These are phyloP conservation scores for Firmiana major DNA, from an alignment of 345 rosid species.

Conservation along the genomic window DNA sequence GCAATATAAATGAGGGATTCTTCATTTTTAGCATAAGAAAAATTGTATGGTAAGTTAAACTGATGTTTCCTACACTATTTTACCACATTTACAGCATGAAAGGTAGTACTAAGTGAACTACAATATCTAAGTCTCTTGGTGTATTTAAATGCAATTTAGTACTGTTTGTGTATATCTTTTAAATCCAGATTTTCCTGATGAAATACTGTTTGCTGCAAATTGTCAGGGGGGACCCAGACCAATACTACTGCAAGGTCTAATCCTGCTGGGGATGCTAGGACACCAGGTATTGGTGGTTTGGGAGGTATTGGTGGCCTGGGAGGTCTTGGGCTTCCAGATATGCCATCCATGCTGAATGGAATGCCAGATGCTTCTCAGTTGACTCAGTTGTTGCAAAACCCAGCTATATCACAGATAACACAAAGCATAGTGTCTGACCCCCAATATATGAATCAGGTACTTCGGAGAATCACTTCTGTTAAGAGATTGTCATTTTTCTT, in stretches of 20 bases:
- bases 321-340: conserved; percentile 62
- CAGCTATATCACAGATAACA: conserved; percentile 77
- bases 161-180: neutral
- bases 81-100: neutral
- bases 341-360: conserved; percentile 44
- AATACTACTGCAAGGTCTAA: conserved; percentile 45
- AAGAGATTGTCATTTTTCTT: conserved; percentile 3
- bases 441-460: conserved; percentile 79
- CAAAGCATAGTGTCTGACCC: conserved; percentile 72
- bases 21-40: neutral
- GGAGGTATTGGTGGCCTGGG: conserved; percentile 68
- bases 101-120: neutral
- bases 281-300: conserved; percentile 52
- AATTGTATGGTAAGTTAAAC: neutral
- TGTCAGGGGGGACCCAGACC: conserved; percentile 46
- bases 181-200: neutral
- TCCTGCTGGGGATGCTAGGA: conserved; percentile 51
- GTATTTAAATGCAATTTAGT: neutral
- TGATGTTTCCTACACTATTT: neutral
- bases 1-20: neutral
- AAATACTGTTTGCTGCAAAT: neutral
- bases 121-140: neutral
- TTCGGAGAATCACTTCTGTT: conserved; percentile 1
- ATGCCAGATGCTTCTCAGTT: conserved; percentile 55
- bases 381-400: conserved; percentile 80